Evolutionary conservation across 805 yeast genomes (phyloP), one percentile per base, ranked within the genome.

Genomic region (Sungouiella blattae): DNA sequence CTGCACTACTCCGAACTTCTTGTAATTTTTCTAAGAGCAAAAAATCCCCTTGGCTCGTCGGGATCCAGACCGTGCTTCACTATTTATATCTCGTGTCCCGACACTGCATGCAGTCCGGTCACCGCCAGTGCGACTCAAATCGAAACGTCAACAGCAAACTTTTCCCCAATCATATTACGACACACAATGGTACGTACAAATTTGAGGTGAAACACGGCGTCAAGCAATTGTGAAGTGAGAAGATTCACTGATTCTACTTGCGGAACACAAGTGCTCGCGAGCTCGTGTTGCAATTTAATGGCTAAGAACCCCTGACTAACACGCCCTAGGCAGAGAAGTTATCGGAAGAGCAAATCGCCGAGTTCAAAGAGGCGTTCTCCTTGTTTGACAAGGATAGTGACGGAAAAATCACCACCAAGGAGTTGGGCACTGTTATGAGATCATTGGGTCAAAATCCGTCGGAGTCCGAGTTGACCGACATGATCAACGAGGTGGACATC

Each of bases 361-460:
- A 93, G 55, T 93, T 93, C 69, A 88, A 87, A 65, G 98, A 93
- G 71, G 98, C 98, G 5, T 93, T 93, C 62, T 87, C 97, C 43
- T 77, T 93, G 47, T 93, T 93, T 53, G 98, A 93, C 72, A 88
- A 88, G 62, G 96, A 93, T 62, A 84, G 89, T 57, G 97, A 89
- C 64, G 98, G 98, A 48, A 87, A 87, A 58, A 93, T 93, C 70
- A 87, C 96, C 40, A 86, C 96, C 51, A 78, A 86, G 56, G 98
- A 93, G 67, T 75, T 93, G 50, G 97, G 98, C 47, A 88, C 96
- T 4, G 98, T 93, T 35, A 93, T 93, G 98, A 83, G 98, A 69
- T 87, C 97, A n/a, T 73, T 93, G 57, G 98, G 98, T 34, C 93
- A 88, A 64, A 91, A 91, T 55, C 98, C 98, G 24, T 81, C 95